phyloP scores from a whole-genome alignment of 2,329 filamentous ascomycete species.

The Diaporthe ilicicola region DNA sequence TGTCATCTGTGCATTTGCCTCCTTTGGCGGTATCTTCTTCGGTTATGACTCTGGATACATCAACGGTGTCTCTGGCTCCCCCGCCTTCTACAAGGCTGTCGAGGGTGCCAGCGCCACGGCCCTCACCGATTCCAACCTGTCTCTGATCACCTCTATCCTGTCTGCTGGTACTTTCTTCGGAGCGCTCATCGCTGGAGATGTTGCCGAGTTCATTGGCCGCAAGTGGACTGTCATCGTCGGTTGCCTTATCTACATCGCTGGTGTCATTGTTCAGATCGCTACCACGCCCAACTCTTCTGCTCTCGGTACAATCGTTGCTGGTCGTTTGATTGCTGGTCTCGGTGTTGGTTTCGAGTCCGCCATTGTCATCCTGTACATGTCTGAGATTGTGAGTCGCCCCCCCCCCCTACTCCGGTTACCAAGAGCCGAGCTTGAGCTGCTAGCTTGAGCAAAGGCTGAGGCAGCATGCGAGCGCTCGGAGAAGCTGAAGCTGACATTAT shows the following conservation, averaged over 20 bases:
- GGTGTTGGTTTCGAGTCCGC: conserved; percentile 85
- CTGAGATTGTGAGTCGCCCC: conserved; percentile 68
- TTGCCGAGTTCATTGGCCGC: conserved; percentile 79
- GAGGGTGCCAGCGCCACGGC: conserved; percentile 48
- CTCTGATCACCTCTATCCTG: conserved; percentile 77
- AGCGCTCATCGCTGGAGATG: conserved; percentile 78
- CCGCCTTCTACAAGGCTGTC: conserved; percentile 61
- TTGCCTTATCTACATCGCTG: conserved; percentile 75
- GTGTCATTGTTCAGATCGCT: conserved; percentile 73
- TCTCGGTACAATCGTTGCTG: conserved; percentile 72
- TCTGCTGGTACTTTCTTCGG: conserved; percentile 83
- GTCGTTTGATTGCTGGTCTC: conserved; percentile 78
- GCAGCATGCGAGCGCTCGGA: not conserved
- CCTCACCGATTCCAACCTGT: conserved; percentile 54
- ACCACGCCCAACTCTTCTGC: conserved; percentile 55
- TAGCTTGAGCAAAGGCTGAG: conserved; percentile 35
- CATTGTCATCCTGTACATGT: conserved; percentile 88
- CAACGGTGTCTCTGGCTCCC: conserved; percentile 67
- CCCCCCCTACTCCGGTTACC: no score
- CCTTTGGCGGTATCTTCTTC: conserved; percentile 79
- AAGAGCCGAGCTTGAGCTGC: not conserved
- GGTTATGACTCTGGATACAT: conserved; percentile 83
- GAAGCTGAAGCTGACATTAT: conserved; percentile 28
- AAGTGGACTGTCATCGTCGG: conserved; percentile 76
- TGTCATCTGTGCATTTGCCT: conserved; percentile 74